These are phyloP conservation scores for Acorus gramineus DNA, from an alignment of 106 monocot species.

Conservation along the genomic window DNA sequence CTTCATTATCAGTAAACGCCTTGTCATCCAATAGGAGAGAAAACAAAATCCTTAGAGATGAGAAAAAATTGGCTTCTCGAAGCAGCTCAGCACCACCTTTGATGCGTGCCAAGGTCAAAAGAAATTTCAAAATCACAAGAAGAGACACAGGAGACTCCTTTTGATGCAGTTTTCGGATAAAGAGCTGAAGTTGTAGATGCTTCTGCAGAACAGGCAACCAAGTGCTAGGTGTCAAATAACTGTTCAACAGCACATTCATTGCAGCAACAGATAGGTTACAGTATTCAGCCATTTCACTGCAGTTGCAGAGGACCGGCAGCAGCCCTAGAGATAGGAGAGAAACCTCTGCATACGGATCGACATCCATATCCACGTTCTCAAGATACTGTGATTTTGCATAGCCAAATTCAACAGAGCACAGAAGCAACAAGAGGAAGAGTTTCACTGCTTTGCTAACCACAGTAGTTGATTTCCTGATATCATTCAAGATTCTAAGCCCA, in stretches of 20 bases:
- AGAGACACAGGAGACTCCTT: slow-evolving; percentile 22
- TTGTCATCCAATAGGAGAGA: slow-evolving; percentile 20
- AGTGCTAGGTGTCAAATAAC: slow-evolving; percentile 30
- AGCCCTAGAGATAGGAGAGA: slow-evolving; percentile 39
- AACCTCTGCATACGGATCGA: slow-evolving; percentile 29
- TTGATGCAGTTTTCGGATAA: slow-evolving; percentile 36
- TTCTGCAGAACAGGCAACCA: slow-evolving; percentile 71
- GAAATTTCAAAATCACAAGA: slow-evolving; percentile 51
- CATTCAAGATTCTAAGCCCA: slow-evolving; percentile 30
- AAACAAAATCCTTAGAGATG: slow-evolving; percentile 46
- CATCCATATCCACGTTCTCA: slow-evolving; percentile 26
- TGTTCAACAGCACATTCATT: slow-evolving; percentile 63
- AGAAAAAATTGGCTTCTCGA: slow-evolving; percentile 32
- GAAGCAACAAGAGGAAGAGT: slow-evolving; percentile 42
- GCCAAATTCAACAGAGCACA: slow-evolving; percentile 34
- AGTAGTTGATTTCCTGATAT: slow-evolving; percentile 19
- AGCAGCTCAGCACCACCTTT: slow-evolving; percentile 80
- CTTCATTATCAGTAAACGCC: slow-evolving; percentile 10
- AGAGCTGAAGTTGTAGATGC: slow-evolving; percentile 51
- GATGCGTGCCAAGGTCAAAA: slow-evolving; percentile 51
- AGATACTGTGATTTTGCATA: slow-evolving; percentile 8
- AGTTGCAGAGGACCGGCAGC: slow-evolving; percentile 76
- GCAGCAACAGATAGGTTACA: slow-evolving; percentile 49
- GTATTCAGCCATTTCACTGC: slow-evolving; percentile 34
- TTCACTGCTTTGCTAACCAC: slow-evolving; percentile 28